Percentiles rank a stretch among this genome's conserved stretches.
These are phyloP conservation scores for Rubia peregrina DNA, from an alignment of 305 asterid species.

Conservation along the genomic window DNA sequence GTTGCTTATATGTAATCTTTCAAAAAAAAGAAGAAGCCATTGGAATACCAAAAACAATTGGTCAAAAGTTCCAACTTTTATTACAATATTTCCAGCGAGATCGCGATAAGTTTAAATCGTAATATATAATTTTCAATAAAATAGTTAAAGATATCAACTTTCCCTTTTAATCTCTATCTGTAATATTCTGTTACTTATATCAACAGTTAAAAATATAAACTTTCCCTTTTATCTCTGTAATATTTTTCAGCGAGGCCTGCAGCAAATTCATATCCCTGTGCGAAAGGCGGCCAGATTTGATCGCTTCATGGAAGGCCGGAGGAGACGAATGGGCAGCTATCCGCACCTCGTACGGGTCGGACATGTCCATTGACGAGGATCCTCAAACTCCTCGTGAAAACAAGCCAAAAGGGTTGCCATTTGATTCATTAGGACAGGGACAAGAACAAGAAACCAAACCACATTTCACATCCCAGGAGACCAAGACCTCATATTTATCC, in stretches of 20 bases:
- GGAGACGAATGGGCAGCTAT: constrained; percentile 41
- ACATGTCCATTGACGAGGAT: constrained; percentile 78
- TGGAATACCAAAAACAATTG: no score
- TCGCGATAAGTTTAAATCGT: not conserved
- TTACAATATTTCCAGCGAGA: not conserved
- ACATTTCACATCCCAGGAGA: constrained; percentile 29
- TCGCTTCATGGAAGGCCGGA: constrained; percentile 44
- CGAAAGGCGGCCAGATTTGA: constrained; percentile 54
- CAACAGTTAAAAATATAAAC: not conserved
- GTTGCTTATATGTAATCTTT: no score
- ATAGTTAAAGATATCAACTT: not conserved
- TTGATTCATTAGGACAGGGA: constrained; percentile 14
- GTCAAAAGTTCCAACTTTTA: no score
- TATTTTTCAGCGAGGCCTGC: constrained; percentile 65
- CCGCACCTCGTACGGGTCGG: constrained; percentile 71
- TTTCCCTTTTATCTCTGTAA: no score
- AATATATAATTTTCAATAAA: not conserved
- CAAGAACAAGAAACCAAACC: constrained; percentile 16
- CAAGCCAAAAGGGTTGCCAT: constrained; percentile 7
- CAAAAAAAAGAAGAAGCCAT: no score
- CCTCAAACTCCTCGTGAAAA: constrained; percentile 43
- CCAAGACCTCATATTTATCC: constrained; percentile 28
- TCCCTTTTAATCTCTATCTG: not conserved
- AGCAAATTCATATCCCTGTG: constrained; percentile 48
- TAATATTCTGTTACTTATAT: not conserved